Evolutionary conservation across 2,329 filamentous ascomycete species (phyloP).

Genomic region (Orbilia javanica): DNA sequence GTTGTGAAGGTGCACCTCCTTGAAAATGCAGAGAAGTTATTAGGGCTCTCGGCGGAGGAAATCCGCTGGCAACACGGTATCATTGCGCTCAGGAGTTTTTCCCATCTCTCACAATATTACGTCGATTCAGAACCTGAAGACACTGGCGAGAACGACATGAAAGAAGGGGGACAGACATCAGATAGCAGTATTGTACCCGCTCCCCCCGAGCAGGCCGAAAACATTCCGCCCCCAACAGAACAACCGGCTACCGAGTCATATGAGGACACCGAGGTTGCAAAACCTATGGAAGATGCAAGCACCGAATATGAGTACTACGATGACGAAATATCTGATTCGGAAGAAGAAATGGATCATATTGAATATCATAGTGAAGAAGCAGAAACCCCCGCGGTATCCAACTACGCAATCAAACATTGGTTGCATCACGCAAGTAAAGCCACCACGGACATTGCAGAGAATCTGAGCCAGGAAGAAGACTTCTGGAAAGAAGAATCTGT

Average conservation of each 20-base stretch:
- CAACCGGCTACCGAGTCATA: constrained; percentile 1
- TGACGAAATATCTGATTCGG: constrained; percentile 62
- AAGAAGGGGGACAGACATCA: background rate
- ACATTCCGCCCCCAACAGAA: background rate
- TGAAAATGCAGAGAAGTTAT: constrained; percentile 64
- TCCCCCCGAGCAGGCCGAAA: background rate
- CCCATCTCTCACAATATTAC: constrained; percentile 65
- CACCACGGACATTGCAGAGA: constrained; percentile 66
- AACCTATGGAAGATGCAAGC: background rate
- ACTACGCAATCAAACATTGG: constrained; percentile 67
- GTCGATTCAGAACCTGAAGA: constrained; percentile 46
- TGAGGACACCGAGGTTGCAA: background rate
- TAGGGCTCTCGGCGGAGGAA: constrained; percentile 65
- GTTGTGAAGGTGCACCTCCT: constrained; percentile 66
- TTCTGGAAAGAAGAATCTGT: constrained; percentile 66
- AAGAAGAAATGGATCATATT: constrained; percentile 55
- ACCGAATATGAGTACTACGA: constrained; percentile 53
- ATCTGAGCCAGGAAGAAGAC: constrained; percentile 64
- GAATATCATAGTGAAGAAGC: constrained; percentile 5
- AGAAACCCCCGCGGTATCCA: constrained; percentile 62
- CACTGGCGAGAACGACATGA: background rate
- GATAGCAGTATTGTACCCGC: background rate
- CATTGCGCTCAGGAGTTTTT: constrained; percentile 65
- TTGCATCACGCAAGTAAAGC: constrained; percentile 66
- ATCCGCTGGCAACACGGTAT: constrained; percentile 67